Evolutionary conservation across 495 filamentous ascomycete species (phyloP), one percentile per base, ranked within the genome.

Genomic region (Lasiosphaeria miniovina): DNA sequence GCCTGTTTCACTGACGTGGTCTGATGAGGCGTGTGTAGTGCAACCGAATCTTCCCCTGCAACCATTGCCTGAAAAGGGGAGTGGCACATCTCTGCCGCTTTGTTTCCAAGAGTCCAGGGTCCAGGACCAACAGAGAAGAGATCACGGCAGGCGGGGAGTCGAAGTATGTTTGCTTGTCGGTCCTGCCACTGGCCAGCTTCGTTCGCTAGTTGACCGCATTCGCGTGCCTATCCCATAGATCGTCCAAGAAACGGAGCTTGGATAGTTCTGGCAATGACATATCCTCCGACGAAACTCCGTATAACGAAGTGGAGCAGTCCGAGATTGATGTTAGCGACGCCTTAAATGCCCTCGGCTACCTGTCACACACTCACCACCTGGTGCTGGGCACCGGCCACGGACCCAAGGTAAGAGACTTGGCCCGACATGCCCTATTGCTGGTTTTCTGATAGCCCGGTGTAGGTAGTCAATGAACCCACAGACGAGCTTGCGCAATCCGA

Each of bases 11-110:
- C 24, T 24, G 24, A 24, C 24, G 24, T 41, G 35, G 12, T 33
- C 60, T 68, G 57, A 70, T 61, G 14, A 57, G 10, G 17, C 52
- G 7, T 11, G n/a, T 32, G 10, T 33, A 79, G 75, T 79, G 76
- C 63, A 75, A 74, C 52, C 68, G 72, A 17, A 60, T 71, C 60
- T 79, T 76, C 55, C 76, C 76, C 2, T 79, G 76, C 66, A 74
- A 75, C 49, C 74, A 78, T 52, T 79, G 76, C 65, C 55, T 67
- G 15, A 69, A 70, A 52, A 62, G 76, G 59, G 70, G 68, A 24
- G 72, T 76, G 1, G 67, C 74, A 3, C 73, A 77, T 57, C 60
- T 74, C 2, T 79, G 76, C 55, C 67, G 65, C 6, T 77, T 74
- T 58, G 61, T 61, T 3, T 57, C 60, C 14, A 69, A 71, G 58